A percentile compares a stretch with the other conserved stretches of the same genome.
These are phyloP conservation scores for Boletus rubropictus DNA, from an alignment of 768 basidiomycete species.

Conservation along the genomic window DNA sequence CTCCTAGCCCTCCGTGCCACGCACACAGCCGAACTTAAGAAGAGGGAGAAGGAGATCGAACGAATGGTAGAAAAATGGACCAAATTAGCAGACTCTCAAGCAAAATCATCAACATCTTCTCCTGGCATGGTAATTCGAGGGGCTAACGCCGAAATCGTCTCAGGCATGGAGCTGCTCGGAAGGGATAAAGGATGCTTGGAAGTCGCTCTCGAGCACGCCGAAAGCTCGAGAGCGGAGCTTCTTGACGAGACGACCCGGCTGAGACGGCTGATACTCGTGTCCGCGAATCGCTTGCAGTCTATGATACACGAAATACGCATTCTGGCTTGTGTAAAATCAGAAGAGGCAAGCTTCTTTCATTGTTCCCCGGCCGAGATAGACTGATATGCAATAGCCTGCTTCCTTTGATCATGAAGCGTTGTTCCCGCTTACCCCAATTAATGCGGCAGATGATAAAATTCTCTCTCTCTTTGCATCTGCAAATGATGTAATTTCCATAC, in stretches of 20 bases:
- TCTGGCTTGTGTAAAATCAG: slow-evolving; percentile 36
- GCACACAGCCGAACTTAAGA: slow-evolving; percentile 68
- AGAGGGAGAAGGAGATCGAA: slow-evolving; percentile 76
- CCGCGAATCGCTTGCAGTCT: slow-evolving; percentile 61
- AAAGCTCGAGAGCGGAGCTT: slow-evolving; percentile 56
- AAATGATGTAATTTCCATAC: slow-evolving; percentile 32
- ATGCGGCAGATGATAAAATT: slow-evolving; percentile 46
- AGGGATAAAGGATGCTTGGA: slow-evolving; percentile 57
- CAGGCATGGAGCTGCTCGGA: slow-evolving; percentile 41
- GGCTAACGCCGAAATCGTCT: slow-evolving; percentile 45
- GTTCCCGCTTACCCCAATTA: slow-evolving; percentile 50
- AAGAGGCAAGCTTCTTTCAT: slow-evolving; percentile 39
- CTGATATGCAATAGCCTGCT: slow-evolving; percentile 34
- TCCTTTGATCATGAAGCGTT: slow-evolving; percentile 43
- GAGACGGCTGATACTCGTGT: slow-evolving; percentile 51
- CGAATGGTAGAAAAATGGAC: slow-evolving; percentile 69
- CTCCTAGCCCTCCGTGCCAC: slow-evolving; percentile 66
- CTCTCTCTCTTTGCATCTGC: slow-evolving; percentile 39
- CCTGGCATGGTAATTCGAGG: slow-evolving; percentile 49
- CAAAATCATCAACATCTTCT: slow-evolving; percentile 44
- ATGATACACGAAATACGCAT: slow-evolving; percentile 44
- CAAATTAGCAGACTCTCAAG: slow-evolving; percentile 63
- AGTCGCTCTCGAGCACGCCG: slow-evolving; percentile 66
- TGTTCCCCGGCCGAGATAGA: background rate
- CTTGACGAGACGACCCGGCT: slow-evolving; percentile 60